Conservation (phyloP, 2,329 filamentous ascomycete species). For the Fonsecaea erecta region DNA sequence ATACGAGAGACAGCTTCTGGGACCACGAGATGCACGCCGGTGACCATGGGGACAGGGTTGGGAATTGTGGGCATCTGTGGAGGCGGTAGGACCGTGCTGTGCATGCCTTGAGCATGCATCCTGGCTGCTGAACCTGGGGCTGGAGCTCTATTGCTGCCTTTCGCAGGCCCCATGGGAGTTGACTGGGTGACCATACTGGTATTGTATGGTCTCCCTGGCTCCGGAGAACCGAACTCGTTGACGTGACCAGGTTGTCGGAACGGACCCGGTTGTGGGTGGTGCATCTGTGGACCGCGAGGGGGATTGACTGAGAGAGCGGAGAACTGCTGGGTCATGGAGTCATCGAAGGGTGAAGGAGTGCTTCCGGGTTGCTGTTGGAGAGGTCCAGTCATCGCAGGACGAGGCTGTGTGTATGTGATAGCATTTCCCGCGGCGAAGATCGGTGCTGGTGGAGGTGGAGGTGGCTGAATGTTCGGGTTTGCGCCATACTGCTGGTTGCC, state of each 20-base stretch:
- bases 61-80: constrained; percentile 7
- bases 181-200: not conserved
- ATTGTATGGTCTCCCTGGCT: constrained; percentile 12
- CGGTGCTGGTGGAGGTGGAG: constrained; percentile 11
- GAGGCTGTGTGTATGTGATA: not conserved
- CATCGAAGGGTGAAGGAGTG: constrained; percentile 6
- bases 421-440: constrained; percentile 3
- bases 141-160: constrained; percentile 4
- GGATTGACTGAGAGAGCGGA: not conserved
- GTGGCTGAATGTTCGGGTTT: not conserved
- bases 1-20: constrained; percentile 1
- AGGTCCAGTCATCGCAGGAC: not conserved
- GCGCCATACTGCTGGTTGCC: constrained; percentile 11
- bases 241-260: constrained; percentile 9
- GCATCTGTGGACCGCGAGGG: constrained; percentile 6
- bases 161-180: constrained; percentile 1
- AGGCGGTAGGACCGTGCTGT: not conserved
- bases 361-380: constrained; percentile 1
- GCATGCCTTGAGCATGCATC: not conserved
- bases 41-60: constrained; percentile 7
- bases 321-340: not conserved
- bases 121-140: not conserved
- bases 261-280: constrained; percentile 8
- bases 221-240: constrained; percentile 27
- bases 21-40: not conserved